Conservation (phyloP, 139 green algal genomes). For the Chlamydomonas incerta region DNA sequence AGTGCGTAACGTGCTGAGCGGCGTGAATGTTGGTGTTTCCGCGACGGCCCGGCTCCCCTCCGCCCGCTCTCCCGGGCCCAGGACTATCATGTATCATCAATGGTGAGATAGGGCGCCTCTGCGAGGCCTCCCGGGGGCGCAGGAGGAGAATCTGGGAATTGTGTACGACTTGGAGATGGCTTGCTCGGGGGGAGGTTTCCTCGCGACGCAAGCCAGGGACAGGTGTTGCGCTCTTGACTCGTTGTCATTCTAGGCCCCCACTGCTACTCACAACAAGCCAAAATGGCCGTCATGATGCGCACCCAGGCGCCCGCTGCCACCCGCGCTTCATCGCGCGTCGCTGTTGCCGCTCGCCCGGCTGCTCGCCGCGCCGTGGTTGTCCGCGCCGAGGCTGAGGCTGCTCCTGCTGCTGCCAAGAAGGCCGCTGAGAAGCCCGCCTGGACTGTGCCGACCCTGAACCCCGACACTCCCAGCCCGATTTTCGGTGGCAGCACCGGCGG, state of each 20-base stretch:
- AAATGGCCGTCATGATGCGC: constrained; percentile 39
- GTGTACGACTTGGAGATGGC: too few species aligned
- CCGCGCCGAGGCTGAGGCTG: constrained; percentile 65
- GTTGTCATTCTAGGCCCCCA: neutral
- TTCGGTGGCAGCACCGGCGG: constrained; percentile 98
- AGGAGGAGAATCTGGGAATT: too few species aligned
- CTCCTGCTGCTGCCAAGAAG: constrained; percentile 41
- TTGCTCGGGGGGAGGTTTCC: too few species aligned
- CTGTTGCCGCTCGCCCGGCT: constrained; percentile 17
- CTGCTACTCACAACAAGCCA: neutral
- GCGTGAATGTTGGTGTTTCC: too few species aligned
- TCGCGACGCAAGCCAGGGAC: too few species aligned
- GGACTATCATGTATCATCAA: too few species aligned
- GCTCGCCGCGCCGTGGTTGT: constrained; percentile 57
- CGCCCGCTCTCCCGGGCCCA: too few species aligned
- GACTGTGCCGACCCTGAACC: constrained; percentile 88
- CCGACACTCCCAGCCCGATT: constrained; percentile 94
- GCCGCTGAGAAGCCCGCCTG: constrained; percentile 69
- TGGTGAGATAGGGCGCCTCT: too few species aligned
- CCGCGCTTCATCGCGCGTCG: neutral
- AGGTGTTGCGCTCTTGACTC: neutral
- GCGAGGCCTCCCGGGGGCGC: too few species aligned
- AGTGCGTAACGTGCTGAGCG: too few species aligned
- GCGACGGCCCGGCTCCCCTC: too few species aligned
- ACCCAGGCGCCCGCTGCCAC: constrained; percentile 31